Conservation (phyloP, 148 eudicot genomes). For the Simmondsia chinensis region DNA sequence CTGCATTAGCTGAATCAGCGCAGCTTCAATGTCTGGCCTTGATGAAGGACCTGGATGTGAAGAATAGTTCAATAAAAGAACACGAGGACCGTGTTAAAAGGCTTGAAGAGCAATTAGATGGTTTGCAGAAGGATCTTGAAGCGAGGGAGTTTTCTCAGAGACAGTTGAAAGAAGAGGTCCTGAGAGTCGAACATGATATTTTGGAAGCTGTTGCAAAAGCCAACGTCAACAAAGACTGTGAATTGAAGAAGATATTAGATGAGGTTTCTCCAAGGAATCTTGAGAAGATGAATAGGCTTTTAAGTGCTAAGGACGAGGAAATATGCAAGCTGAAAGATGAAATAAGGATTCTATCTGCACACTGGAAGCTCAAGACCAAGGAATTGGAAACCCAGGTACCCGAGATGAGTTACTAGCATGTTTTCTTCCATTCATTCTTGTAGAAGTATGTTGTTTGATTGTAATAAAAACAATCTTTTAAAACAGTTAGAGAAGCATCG, state of each 20-base stretch:
- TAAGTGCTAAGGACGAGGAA: slow-evolving; percentile 69
- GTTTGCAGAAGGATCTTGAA: slow-evolving; percentile 71
- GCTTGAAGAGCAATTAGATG: slow-evolving; percentile 71
- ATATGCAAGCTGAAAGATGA: slow-evolving; percentile 68
- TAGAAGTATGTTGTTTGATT: neutral
- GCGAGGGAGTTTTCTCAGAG: slow-evolving; percentile 75
- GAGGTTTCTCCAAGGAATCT: slow-evolving; percentile 73
- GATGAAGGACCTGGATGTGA: slow-evolving; percentile 56
- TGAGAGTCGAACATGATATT: slow-evolving; percentile 78
- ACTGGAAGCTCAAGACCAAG: slow-evolving; percentile 81
- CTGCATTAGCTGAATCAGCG: slow-evolving; percentile 81
- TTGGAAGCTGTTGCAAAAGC: slow-evolving; percentile 67
- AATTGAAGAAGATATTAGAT: slow-evolving; percentile 59
- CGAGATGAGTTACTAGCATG: too few species aligned
- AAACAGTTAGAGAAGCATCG: slow-evolving; percentile 72
- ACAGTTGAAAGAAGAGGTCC: slow-evolving; percentile 82
- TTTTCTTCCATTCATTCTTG: too few species aligned
- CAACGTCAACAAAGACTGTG: slow-evolving; percentile 57
- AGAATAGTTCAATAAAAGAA: slow-evolving; percentile 59
- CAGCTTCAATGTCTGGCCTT: slow-evolving; percentile 65
- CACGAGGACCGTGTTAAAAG: slow-evolving; percentile 68
- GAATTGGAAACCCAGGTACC: slow-evolving; percentile 86
- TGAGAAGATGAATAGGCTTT: slow-evolving; percentile 65
- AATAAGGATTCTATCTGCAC: slow-evolving; percentile 64
- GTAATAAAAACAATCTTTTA: neutral